Evolutionary conservation across 176 grass and related monocot genomes (phyloP), one percentile per base, ranked within the genome.

Genomic region (Dactylis glomerata): DNA sequence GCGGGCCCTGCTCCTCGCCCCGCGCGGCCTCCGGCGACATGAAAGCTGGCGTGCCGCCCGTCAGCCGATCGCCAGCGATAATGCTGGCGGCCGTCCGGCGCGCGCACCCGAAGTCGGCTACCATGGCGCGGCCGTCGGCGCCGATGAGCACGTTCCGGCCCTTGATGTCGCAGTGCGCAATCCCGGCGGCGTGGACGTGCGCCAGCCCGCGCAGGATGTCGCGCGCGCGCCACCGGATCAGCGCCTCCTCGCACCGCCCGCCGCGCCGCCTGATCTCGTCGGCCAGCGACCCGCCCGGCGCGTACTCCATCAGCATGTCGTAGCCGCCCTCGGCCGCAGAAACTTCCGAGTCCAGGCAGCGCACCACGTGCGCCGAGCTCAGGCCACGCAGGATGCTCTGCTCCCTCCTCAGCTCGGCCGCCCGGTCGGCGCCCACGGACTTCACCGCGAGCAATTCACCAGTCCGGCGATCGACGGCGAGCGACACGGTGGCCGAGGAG

Each of bases 271-370:
- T 84, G 75, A 89, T 86, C 83, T 88, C 90, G 80, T 89, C 87
- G 4, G 84, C 40, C 5, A 92, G 87, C 31, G 90, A 89, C 6
- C 90, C 90, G 45, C 90, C 86, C 0, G 80, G 32, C 59, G 90
- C 90, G 75, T 92, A 89, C 83, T 92, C 87, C 30, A 90, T 31
- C 16, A 90, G 83, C 84, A 90, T 59, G 69, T 90, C 69, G 67
- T 38, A 38, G 9, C 23, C 31, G 2, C 22, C 66, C 16, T 28
- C 78, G 12, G 59, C 22, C n/a, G 17, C 15, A 3, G 75, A 54
- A 12, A 45, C 54, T 26, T 10, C 41, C 41, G 41, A 42, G 41
- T 10, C 84, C 19, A 83, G 67, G 75, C 68, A 87, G 20, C 84
- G 75, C 74, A 87, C 51, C 15, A 90, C 61, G 37, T 83, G 28